phyloP scores from a whole-genome alignment of 2,329 filamentous ascomycete species.

The Cytospora mali region DNA sequence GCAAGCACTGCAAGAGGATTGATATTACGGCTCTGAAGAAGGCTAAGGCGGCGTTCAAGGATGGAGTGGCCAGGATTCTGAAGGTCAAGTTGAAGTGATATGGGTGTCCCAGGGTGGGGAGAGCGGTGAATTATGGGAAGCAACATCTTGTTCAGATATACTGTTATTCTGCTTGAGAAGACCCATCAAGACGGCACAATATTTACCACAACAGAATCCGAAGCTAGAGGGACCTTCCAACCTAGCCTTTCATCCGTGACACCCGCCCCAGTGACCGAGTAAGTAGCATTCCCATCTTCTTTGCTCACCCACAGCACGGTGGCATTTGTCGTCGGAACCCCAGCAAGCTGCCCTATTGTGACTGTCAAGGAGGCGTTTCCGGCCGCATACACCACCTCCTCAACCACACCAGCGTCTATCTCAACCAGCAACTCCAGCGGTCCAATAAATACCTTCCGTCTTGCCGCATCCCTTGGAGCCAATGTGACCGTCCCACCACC shows the following conservation, averaged over 20 bases:
- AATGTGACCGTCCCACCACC: slow-evolving; percentile 38
- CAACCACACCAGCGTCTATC: slow-evolving; percentile 48
- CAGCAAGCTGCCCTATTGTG: slow-evolving; percentile 37
- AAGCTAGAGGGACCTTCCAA: slow-evolving; percentile 35
- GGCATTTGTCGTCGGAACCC: slow-evolving; percentile 34
- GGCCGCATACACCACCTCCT: slow-evolving; percentile 40
- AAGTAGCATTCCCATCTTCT: slow-evolving; percentile 33
- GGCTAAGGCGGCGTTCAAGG: slow-evolving; percentile 8
- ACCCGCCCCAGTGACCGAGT: slow-evolving; percentile 32
- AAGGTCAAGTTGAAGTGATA: neutral
- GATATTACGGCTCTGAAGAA: neutral
- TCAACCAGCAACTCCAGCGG: slow-evolving; percentile 45
- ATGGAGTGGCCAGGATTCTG: neutral
- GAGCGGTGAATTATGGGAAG: neutral
- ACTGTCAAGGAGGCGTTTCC: slow-evolving; percentile 34
- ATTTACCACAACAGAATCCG: slow-evolving; percentile 30
- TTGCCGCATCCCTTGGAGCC: slow-evolving; percentile 48
- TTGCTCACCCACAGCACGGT: slow-evolving; percentile 42
- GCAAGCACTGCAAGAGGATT: slow-evolving; percentile 14
- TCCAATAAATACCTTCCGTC: slow-evolving; percentile 52
- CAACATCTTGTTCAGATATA: too few species aligned
- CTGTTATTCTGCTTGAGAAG: neutral
- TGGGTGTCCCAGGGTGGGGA: neutral
- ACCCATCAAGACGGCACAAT: slow-evolving; percentile 15
- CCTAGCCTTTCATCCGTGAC: slow-evolving; percentile 33